Conservation (phyloP, 2,329 filamentous ascomycete genomes). For the Diaporthe velutina region DNA sequence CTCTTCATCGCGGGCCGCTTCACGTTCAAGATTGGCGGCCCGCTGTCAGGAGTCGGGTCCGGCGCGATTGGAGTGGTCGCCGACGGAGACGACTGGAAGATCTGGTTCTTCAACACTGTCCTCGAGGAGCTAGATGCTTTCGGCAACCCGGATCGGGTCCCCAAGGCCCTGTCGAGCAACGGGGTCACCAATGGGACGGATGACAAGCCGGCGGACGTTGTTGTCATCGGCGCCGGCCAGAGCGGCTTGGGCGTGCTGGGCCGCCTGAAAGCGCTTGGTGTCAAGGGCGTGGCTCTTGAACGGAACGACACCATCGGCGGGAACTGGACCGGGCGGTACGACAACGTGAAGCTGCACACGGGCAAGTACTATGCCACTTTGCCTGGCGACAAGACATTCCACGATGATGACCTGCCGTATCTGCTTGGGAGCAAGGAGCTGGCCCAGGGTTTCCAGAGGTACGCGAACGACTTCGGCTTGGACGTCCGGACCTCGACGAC, state of each 20-base stretch:
- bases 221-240: conserved; percentile 13
- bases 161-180: not conserved
- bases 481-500: not conserved
- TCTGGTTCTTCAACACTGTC: conserved; percentile 18
- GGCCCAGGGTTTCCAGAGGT: not conserved
- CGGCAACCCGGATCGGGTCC: not conserved
- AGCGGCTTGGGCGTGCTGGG: not conserved
- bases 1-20: conserved; percentile 1
- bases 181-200: not conserved
- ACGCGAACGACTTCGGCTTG: not conserved
- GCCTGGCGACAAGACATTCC: conserved; percentile 8
- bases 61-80: not conserved
- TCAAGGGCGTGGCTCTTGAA: not conserved
- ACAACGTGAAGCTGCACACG: conserved; percentile 11
- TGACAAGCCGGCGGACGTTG: not conserved
- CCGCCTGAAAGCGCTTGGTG: conserved; percentile 13
- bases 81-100: conserved; percentile 1
- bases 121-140: not conserved
- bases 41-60: not conserved
- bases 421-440: conserved; percentile 10
- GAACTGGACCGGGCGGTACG: conserved; percentile 10
- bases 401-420: not conserved
- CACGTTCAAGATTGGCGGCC: conserved; percentile 8
- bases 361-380: conserved; percentile 9
- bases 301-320: conserved; percentile 5